phyloP scores from a whole-genome alignment of 768 basidiomycete genomes.

The Termitomyces sp. region DNA sequence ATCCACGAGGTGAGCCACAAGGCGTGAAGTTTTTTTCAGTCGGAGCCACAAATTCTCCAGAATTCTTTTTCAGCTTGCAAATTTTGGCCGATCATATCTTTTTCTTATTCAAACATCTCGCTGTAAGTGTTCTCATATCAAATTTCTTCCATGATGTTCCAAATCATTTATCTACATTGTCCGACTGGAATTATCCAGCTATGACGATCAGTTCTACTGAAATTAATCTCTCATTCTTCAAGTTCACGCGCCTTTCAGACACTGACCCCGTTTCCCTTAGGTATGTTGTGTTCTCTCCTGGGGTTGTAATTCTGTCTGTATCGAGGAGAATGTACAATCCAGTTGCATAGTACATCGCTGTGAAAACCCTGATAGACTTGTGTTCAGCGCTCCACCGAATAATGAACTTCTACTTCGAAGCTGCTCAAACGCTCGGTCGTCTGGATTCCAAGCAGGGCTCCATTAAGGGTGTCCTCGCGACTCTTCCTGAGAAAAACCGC shows the following conservation, averaged over 20 bases:
- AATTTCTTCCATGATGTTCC: conserved; percentile 46
- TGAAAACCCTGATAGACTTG: conserved; percentile 17
- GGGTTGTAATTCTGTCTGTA: conserved; percentile 4
- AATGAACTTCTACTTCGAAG: conserved; percentile 98
- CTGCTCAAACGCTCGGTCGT: conserved; percentile 76
- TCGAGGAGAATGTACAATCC: conserved; percentile 15
- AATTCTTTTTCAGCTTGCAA: neutral
- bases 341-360: conserved; percentile 8
- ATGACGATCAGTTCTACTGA: conserved; percentile 46
- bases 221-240: neutral
- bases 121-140: conserved; percentile 4
- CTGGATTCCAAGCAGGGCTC: conserved; percentile 90
- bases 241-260: neutral
- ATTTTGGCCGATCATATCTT: neutral
- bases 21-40: conserved; percentile 22
- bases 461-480: conserved; percentile 77
- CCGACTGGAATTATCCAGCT: conserved; percentile 50
- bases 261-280: conserved; percentile 10
- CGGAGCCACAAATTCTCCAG: conserved; percentile 25
- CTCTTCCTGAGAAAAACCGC: conserved; percentile 67
- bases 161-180: conserved; percentile 87
- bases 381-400: conserved; percentile 26
- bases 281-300: neutral
- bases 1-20: conserved; percentile 9
- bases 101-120: neutral